phyloP scores from a whole-genome alignment of 106 monocot species.

The Allium fistulosum region DNA sequence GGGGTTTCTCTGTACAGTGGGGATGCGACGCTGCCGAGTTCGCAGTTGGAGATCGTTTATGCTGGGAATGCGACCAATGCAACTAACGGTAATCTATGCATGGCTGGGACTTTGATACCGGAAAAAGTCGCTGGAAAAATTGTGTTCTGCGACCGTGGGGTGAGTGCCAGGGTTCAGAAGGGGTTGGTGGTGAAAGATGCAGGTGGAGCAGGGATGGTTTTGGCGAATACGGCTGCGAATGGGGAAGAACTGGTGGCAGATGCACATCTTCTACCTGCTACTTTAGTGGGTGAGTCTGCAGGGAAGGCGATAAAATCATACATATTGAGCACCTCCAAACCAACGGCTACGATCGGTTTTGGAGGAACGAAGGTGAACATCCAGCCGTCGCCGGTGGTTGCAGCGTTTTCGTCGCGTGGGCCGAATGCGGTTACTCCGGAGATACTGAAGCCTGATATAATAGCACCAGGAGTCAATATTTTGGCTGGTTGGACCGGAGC shows the following conservation, averaged over 20 bases:
- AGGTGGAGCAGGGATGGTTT: conserved; percentile 85
- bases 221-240: conserved; percentile 74
- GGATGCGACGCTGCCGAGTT: conserved; percentile 22
- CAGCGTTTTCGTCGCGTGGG: conserved; percentile 92
- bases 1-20: conserved; percentile 92
- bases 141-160: conserved; percentile 85
- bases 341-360: conserved; percentile 59
- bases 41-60: conserved; percentile 51
- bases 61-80: conserved; percentile 88
- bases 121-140: conserved; percentile 83
- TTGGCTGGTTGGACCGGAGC: conserved; percentile 83
- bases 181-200: conserved; percentile 73
- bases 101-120: conserved; percentile 70
- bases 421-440: conserved; percentile 75
- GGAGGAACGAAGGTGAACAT: conserved; percentile 71
- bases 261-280: conserved; percentile 77
- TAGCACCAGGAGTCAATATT: conserved; percentile 95
- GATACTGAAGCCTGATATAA: conserved; percentile 83
- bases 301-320: conserved; percentile 60
- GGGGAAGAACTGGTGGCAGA: conserved; percentile 99
- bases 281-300: conserved; percentile 58
- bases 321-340: conserved; percentile 34
- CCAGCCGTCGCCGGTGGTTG: conserved; percentile 87
- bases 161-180: conserved; percentile 83
- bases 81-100: conserved; percentile 73